Evolutionary conservation across 148 eudicot species (phyloP), one percentile per base, ranked within the genome.

Genomic region (Nyssa sinensis): DNA sequence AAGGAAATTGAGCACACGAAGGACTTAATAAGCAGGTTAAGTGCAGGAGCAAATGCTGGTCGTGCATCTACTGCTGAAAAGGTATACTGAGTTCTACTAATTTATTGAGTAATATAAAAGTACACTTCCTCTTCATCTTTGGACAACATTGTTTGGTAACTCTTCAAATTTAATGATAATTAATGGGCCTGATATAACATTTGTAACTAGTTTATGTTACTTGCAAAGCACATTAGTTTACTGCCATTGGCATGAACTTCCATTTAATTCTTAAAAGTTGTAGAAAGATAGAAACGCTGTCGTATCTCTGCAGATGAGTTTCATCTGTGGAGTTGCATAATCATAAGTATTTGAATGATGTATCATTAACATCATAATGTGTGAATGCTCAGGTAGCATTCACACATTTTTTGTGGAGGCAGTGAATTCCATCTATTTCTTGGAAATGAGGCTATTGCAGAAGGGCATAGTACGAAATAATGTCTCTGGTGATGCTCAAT

Each of bases 51-150:
- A 24, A 91, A 88, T 76, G 21, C 89, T 64, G 94, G 98, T 34
- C 93, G 97, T 78, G 98, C 96, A 78, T 88, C 98, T 64, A 80
- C 88, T 67, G 98, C 99, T 67, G 98, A 87, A 65, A 95, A 95
- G 99, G 99, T 95, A 82, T 35, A 33, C 29, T 21, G 41, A 23
- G 4, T 24, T 32, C 13, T 53, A 24, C 62, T 32, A 7, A 33
- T 19, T 77, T 19, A 13, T 32, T 35, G 41, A 51, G 1, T 63
- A 47, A 24, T 76, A 32, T 47, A 24, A 55, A 61, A 51, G 27
- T 60, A n/a, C 14, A 34, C 31, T 30, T 62, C 27, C 32, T 19
- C 21, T 41, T 47, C 60, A 28, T 62, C 19, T 44, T 29, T 62
- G 12, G 21, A 44, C 12, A 3, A 23, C 21, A 21, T 29, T 13